Evolutionary conservation across 2,329 filamentous ascomycete species (phyloP), one percentile per base, ranked within the genome.

Genomic region (Celoporthe dispersa): DNA sequence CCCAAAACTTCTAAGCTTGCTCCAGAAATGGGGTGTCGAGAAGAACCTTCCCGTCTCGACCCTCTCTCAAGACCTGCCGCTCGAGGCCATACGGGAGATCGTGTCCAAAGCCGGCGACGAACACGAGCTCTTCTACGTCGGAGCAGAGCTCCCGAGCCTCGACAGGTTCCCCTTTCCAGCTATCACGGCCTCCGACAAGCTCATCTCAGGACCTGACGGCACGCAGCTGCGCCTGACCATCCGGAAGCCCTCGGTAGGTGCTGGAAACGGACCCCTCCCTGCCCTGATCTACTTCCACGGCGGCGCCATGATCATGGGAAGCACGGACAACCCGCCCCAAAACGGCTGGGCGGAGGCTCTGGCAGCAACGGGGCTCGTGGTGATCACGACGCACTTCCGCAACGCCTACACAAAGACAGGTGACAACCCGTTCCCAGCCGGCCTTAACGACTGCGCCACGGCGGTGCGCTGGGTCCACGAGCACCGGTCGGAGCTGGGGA

Each of bases 341-440:
- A 25, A 55, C 39, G 37, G 19, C 28, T 37, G 41, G 22, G 28
- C 28, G 4, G 41, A 57, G 25, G 57, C 35, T 11, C 44, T 31
- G n/a, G 33, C 37, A 16, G 39, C 55, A 12, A 63, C 37, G 6
- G 64, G 68, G 9, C 62, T 66, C 25, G 64, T 64, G 3, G 39
- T 69, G 4, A 33, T 64, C 39, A 48, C 82, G 70, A 79, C 84
- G 5, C 83, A 84, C 66, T 85, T 85, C 72, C 76, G 84, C 0
- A 78, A 85, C 16, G 83, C 81, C 5, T 84, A 83, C 0, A 83
- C 84, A 70, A 76, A 83, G 69, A 77, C 77, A 37, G 84, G 82
- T 67, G 83, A 83, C 0, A 75, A 70, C 12, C 78, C 79, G 11
- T 75, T 84, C 8, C 73, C 83, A 65, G 84, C 85, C 73, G 33